Evolutionary conservation across 208 protist species (phyloP).

Genomic region (Leishmania tarentolae): DNA sequence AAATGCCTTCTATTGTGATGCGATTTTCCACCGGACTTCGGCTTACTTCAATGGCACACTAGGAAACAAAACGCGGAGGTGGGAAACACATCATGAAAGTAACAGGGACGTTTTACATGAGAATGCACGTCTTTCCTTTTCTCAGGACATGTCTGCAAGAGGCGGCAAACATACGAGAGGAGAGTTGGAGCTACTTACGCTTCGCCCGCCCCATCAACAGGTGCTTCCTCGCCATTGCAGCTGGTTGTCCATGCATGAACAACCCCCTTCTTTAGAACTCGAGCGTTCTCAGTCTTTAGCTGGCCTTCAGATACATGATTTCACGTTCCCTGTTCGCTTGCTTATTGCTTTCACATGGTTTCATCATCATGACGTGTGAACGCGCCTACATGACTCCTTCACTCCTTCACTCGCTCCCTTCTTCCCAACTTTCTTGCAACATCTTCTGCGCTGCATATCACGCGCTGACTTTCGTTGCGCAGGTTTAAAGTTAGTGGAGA

Average conservation of each 20-base stretch:
- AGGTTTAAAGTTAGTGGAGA: neutral
- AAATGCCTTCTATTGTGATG: slow-evolving; percentile 6
- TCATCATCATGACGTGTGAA: neutral
- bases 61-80: neutral
- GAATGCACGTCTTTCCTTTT: neutral
- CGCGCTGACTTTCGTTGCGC: neutral
- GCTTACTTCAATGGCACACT: neutral
- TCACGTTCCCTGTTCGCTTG: neutral
- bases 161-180: neutral
- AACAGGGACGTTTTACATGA: neutral
- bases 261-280: neutral
- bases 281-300: too few relatives aligned
- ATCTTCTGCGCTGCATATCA: neutral
- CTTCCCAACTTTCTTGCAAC: neutral
- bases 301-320: neutral
- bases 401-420: neutral
- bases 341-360: neutral
- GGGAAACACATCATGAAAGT: neutral
- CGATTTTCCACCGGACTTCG: slow-evolving; percentile 1
- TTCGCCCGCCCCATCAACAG: neutral
- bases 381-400: neutral
- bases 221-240: neutral
- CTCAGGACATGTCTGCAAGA: neutral
- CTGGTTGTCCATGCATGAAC: neutral
- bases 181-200: neutral